Evolutionary conservation across 768 basidiomycete species (phyloP).

Genomic region (Gymnopilus junonius): DNA sequence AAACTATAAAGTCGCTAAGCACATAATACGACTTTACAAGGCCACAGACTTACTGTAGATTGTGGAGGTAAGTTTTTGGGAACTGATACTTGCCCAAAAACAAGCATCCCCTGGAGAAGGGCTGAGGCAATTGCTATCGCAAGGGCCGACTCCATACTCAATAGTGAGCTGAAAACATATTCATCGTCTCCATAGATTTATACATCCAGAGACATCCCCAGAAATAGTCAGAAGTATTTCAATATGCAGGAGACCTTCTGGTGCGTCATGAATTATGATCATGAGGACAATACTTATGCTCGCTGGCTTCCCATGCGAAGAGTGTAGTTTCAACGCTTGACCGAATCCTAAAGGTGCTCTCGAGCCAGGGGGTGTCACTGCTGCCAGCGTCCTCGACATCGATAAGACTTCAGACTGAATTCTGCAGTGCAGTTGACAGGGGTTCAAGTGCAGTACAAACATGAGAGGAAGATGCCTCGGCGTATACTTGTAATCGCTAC

Average conservation of each 20-base stretch:
- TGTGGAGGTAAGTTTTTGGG: slow-evolving; percentile 30
- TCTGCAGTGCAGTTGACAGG: background rate
- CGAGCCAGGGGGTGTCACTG: too few species aligned
- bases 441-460: background rate
- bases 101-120: background rate
- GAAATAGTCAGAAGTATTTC: background rate
- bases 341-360: background rate
- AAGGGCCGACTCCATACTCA: background rate
- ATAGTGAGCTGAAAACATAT: background rate
- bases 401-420: background rate
- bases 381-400: background rate
- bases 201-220: background rate
- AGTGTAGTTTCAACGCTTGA: background rate
- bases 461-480: background rate
- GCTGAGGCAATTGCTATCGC: background rate
- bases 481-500: background rate
- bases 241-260: background rate
- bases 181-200: background rate
- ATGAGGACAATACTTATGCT: background rate
- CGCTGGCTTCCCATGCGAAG: background rate
- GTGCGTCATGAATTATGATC: background rate
- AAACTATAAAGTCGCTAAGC: slow-evolving; percentile 38
- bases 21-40: background rate
- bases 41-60: slow-evolving; percentile 30
- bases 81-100: slow-evolving; percentile 4